Conservation (phyloP, 2,329 filamentous ascomycete species). For the Emergomyces africanus region DNA sequence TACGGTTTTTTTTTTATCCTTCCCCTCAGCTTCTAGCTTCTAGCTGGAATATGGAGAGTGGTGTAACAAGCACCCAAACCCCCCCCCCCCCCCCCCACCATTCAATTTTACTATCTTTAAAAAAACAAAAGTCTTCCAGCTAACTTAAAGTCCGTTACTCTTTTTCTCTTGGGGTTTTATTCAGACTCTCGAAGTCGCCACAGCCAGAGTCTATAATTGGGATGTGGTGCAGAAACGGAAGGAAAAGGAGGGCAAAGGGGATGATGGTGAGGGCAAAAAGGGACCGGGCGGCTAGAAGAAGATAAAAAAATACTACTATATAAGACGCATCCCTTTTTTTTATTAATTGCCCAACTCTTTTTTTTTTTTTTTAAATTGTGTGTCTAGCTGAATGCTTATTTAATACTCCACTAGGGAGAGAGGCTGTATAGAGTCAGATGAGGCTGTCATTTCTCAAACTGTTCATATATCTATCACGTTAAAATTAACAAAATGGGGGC, state of each 20-base stretch:
- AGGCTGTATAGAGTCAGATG: neutral
- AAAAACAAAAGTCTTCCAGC: constrained; percentile 9
- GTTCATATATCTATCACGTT: no score
- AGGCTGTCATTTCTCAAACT: no score
- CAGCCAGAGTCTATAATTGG: constrained; percentile 98
- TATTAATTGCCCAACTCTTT: neutral
- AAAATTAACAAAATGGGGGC: no score
- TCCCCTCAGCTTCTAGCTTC: constrained; percentile 1
- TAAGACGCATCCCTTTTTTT: neutral
- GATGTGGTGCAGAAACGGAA: constrained; percentile 92
- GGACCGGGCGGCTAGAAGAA: neutral
- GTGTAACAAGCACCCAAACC: no score
- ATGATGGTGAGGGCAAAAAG: neutral
- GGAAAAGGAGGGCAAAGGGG: constrained; percentile 45
- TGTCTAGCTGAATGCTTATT: no score
- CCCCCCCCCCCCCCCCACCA: no score
- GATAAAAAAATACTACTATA: neutral
- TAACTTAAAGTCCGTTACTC: constrained; percentile 12
- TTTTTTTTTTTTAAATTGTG: neutral
- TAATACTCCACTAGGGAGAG: no score
- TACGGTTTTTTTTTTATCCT: no score
- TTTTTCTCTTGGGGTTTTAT: constrained; percentile 1
- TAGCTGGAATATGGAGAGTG: no score
- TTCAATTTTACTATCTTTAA: neutral
- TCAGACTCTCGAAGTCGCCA: constrained; percentile 93